Evolutionary conservation across 2,329 filamentous ascomycete species (phyloP).

Genomic region (Aspergillus piperis): DNA sequence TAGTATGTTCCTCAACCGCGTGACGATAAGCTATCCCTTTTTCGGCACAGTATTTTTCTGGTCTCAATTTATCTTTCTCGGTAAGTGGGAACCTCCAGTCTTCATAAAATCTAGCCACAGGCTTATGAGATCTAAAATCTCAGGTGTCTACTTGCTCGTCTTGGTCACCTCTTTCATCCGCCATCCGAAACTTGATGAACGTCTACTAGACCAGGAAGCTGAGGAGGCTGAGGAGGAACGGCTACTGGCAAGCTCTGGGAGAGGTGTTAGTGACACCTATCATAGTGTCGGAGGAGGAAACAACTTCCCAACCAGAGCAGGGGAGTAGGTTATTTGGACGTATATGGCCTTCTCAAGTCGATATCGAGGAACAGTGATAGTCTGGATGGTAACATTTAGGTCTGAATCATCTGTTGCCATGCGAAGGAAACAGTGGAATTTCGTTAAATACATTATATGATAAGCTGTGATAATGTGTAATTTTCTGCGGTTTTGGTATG

Average conservation of each 20-base stretch:
- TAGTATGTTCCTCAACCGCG: slow-evolving; percentile 88
- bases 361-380: too few relatives aligned
- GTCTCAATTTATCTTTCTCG: slow-evolving; percentile 91
- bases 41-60: slow-evolving; percentile 93
- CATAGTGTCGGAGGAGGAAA: slow-evolving; percentile 71
- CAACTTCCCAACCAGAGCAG: slow-evolving; percentile 33
- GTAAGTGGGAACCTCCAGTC: slow-evolving; percentile 31
- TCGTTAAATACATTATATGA: not conserved
- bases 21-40: slow-evolving; percentile 92
- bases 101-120: not conserved
- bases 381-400: too few relatives aligned
- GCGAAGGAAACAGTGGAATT: not conserved
- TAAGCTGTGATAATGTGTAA: not conserved
- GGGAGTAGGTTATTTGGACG: not conserved
- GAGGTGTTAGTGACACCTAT: slow-evolving; percentile 84
- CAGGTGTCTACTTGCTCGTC: slow-evolving; percentile 73
- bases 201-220: slow-evolving; percentile 81
- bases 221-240: slow-evolving; percentile 94
- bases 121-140: not conserved
- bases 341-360: not conserved
- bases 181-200: slow-evolving; percentile 73
- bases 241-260: slow-evolving; percentile 76
- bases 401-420: not conserved
- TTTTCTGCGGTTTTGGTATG: not conserved
- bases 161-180: slow-evolving; percentile 78